Base-by-base conservation (phyloP, 2,329 filamentous ascomycete genomes). In the Diplodia sapinea region DNA sequence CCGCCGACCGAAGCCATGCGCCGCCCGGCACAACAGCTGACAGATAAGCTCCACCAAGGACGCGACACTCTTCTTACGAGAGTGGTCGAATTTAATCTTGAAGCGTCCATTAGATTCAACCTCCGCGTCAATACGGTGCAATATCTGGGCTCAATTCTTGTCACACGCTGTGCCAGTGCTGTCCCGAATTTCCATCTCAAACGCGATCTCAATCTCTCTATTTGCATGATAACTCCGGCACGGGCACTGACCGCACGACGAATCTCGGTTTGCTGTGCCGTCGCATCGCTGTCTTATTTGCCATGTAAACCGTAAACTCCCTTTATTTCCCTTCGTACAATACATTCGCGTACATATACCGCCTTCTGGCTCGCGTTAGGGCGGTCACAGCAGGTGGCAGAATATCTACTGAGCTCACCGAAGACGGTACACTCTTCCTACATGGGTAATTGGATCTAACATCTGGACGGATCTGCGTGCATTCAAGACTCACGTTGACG, bases 291-390 rank as follows among this genome's bases (percentile, higher is more conserved):
- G 54, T 40, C 8, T 13, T 57, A 12, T 47, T 17, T 40, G 17
- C 38, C 26, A 29, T 6, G 56, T 23, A 8, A 51, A 17, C 47
- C 47, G 12, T 38, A 9, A 51, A 38, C 40, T 36, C 47, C 47
- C 17, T 51, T 20, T 51, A 63, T 17, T 49, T 51, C 59, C 59
- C 43, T 36, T 23, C 43, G n/a, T 51, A 43, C 33, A 55, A 31
- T 65, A 55, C 62, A 54, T 55, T 65, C 43, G 36, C 33, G 20
- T 63, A 63, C n/a, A 62, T 63, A 51, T 47, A 51, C 38, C 36
- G 55, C 36, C 55, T 38, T 4, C 55, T n/a, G 55, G 20, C 36
- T 15, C 20, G 7, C 55, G 36, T 26, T 13, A 7, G 20, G 12
- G 36, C 38, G 17, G 23, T 33, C 33, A n/a, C 33, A 17, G 55